Evolutionary conservation across 2,329 filamentous ascomycete genomes (phyloP).

Genomic region (Massarina eburnea): DNA sequence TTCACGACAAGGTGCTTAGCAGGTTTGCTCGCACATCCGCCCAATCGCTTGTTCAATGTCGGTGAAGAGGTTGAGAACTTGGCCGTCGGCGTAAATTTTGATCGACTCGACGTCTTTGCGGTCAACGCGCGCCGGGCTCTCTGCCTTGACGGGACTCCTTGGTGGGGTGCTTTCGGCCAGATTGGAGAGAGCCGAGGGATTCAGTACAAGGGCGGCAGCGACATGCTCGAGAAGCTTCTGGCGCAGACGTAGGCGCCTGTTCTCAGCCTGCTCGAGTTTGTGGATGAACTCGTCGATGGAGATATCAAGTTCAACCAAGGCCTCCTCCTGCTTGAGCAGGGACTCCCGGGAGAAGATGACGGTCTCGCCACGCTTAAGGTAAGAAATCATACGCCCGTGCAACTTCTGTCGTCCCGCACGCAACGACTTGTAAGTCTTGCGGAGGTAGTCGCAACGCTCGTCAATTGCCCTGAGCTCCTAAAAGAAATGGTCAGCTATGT

Average conservation of each 20-base stretch:
- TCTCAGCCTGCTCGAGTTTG: conserved; percentile 80
- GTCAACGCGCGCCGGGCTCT: conserved; percentile 36
- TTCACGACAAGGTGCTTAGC: conserved; percentile 23
- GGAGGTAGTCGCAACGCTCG: conserved; percentile 75
- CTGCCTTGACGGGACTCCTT: conserved; percentile 41
- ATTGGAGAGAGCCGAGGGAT: conserved; percentile 29
- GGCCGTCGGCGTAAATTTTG: conserved; percentile 47
- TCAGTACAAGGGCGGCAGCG: conserved; percentile 61
- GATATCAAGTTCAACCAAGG: conserved; percentile 71
- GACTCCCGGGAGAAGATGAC: conserved; percentile 73
- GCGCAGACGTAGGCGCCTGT: conserved; percentile 71
- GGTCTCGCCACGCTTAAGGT: conserved; percentile 69
- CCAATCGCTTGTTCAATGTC: conserved; percentile 47
- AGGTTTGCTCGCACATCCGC: conserved; percentile 46
- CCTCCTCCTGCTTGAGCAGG: conserved; percentile 78
- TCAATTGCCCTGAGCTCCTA: conserved; percentile 76
- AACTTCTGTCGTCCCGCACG: conserved; percentile 75
- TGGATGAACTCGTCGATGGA: conserved; percentile 80
- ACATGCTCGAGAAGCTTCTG: conserved; percentile 83
- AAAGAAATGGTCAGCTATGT: conserved; percentile 18
- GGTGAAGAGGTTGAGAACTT: conserved; percentile 45
- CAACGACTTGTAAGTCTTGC: conserved; percentile 73
- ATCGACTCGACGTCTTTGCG: conserved; percentile 46
- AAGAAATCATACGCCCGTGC: conserved; percentile 75
- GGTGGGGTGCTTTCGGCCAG: conserved; percentile 41